Conservation (phyloP, 495 filamentous ascomycete genomes). For the Oidiodendron maius region DNA sequence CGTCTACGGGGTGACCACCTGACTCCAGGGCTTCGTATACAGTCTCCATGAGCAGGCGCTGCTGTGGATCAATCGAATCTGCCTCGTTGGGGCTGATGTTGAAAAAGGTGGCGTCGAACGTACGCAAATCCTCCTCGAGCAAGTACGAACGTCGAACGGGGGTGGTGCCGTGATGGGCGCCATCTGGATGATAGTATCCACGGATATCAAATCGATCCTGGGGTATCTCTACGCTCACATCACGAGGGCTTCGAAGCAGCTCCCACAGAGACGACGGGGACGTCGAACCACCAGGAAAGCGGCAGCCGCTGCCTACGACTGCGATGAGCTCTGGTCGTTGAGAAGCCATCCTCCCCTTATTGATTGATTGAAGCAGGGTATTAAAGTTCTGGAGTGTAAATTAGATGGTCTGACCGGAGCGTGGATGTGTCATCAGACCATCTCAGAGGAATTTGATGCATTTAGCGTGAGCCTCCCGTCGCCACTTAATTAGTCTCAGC, state of each 20-base stretch:
- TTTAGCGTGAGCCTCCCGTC: too few species aligned
- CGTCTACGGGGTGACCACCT: slow-evolving; percentile 35
- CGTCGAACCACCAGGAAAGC: slow-evolving; percentile 51
- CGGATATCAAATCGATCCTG: slow-evolving; percentile 45
- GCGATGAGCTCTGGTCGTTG: slow-evolving; percentile 56
- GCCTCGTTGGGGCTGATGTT: slow-evolving; percentile 51
- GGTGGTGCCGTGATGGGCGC: slow-evolving; percentile 4
- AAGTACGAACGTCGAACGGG: slow-evolving; percentile 30
- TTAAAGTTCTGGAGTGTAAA: too few species aligned
- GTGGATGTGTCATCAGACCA: too few species aligned
- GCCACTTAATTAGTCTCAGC: too few species aligned
- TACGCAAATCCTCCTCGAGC: slow-evolving; percentile 44
- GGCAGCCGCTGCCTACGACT: slow-evolving; percentile 53
- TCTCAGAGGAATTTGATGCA: too few species aligned
- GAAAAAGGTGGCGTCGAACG: slow-evolving; percentile 57
- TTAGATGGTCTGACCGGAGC: too few species aligned
- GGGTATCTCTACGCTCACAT: slow-evolving; percentile 27
- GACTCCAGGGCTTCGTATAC: slow-evolving; percentile 53
- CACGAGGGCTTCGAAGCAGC: slow-evolving; percentile 28
- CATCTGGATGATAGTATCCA: slow-evolving; percentile 39
- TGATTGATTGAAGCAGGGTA: too few species aligned
- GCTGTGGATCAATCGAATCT: slow-evolving; percentile 52
- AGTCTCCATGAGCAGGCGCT: slow-evolving; percentile 48
- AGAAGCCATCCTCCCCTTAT: too few species aligned
- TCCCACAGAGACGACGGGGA: slow-evolving; percentile 52